phyloP scores from a whole-genome alignment of 192 early-diverging fungal species.

The Backusella australiensis region DNA sequence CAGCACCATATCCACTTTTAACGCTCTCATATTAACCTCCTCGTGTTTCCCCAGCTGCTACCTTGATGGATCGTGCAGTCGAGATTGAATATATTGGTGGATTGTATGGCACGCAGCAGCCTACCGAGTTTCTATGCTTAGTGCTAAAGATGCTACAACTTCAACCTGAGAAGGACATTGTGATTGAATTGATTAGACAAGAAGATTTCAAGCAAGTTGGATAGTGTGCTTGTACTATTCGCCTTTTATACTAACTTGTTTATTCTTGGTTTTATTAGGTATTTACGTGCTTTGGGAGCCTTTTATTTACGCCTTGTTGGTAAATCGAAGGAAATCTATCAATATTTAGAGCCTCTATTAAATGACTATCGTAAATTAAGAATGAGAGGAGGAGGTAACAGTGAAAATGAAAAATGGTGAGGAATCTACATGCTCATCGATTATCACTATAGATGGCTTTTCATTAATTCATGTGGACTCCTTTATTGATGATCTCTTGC shows the following conservation, averaged over 20 bases:
- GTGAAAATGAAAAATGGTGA: neutral
- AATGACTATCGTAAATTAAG: constrained; percentile 87
- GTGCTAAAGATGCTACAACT: constrained; percentile 88
- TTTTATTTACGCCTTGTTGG: constrained; percentile 88
- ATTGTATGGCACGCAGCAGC: constrained; percentile 79
- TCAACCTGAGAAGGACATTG: constrained; percentile 87
- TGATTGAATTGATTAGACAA: constrained; percentile 77
- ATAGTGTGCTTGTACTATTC: neutral
- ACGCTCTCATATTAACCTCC: neutral
- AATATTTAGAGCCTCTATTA: constrained; percentile 81
- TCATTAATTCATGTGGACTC: constrained; percentile 78
- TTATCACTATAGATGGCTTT: constrained; percentile 30
- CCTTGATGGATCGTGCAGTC: constrained; percentile 87
- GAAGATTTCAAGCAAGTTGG: constrained; percentile 72
- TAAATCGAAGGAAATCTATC: constrained; percentile 77
- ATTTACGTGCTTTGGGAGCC: constrained; percentile 85
- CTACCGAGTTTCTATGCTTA: constrained; percentile 90
- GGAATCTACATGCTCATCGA: neutral
- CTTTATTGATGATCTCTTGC: constrained; percentile 84
- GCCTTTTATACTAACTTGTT: neutral
- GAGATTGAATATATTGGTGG: constrained; percentile 76
- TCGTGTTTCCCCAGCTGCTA: constrained; percentile 54
- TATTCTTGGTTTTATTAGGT: constrained; percentile 31
- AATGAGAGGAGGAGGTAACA: constrained; percentile 44
- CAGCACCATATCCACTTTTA: neutral